Evolutionary conservation across 2,329 filamentous ascomycete species (phyloP).

Genomic region (Penicillium sclerotigenum): DNA sequence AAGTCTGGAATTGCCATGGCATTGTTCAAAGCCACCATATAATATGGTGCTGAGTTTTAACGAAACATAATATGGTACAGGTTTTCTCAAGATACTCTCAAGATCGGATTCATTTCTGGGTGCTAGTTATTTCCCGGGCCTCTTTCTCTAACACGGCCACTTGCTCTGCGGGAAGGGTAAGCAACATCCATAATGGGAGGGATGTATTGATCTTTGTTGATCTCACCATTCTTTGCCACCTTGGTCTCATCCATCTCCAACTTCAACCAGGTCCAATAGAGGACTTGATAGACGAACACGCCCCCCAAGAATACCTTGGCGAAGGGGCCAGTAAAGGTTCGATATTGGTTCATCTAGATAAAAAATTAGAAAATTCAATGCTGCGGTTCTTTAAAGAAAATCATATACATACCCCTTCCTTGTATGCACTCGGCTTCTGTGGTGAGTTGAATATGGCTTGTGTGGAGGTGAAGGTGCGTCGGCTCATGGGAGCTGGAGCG

Average conservation of each 20-base stretch:
- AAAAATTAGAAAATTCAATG: not conserved
- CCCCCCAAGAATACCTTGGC: conserved; percentile 49
- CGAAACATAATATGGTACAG: conserved; percentile 13
- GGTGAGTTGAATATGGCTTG: conserved; percentile 6
- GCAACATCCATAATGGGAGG: not conserved
- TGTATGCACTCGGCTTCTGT: conserved; percentile 20
- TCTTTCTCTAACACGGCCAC: conserved; percentile 36
- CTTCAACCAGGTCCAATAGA: conserved; percentile 49
- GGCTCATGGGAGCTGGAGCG: not conserved
- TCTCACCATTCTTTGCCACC: conserved; percentile 39
- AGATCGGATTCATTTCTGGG: conserved; percentile 23
- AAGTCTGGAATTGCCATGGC: not conserved
- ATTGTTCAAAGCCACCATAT: conserved; percentile 1
- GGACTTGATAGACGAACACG: conserved; percentile 49
- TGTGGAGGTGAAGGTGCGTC: conserved; percentile 8
- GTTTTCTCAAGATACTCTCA: not conserved
- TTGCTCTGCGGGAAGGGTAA: conserved; percentile 28
- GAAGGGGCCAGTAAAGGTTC: conserved; percentile 43
- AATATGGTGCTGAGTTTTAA: conserved; percentile 2
- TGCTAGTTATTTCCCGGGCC: conserved; percentile 32
- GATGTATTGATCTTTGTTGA: not conserved
- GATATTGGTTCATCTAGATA: conserved; percentile 40
- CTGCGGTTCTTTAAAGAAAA: not conserved
- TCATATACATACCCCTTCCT: conserved; percentile 28
- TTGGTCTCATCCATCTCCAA: conserved; percentile 47